Conservation (phyloP, 345 rosid species). For the Eucalyptus leucophloia region DNA sequence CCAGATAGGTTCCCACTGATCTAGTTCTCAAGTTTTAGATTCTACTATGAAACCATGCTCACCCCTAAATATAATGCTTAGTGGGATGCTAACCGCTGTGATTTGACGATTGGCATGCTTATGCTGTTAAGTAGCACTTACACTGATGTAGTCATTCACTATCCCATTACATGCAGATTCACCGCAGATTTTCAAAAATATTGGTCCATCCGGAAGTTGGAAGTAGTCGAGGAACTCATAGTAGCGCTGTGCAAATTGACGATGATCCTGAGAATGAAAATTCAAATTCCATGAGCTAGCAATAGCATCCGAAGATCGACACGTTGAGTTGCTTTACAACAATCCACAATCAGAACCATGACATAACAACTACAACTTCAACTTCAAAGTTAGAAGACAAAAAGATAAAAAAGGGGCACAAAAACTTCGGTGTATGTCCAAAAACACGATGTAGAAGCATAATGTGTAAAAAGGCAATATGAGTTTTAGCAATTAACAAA, state of each 20-base stretch:
- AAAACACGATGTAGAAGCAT: background rate
- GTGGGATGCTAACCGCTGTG: background rate
- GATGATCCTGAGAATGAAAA: constrained; percentile 42
- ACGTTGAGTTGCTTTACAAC: background rate
- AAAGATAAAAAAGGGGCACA: background rate
- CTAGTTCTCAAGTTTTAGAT: no score
- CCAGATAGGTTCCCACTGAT: no score
- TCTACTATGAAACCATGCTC: no score
- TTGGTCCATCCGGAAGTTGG: constrained; percentile 60
- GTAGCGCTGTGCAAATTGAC: constrained; percentile 57
- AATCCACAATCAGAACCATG: background rate
- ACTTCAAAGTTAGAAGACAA: background rate
- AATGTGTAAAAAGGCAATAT: background rate
- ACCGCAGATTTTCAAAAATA: constrained; percentile 73
- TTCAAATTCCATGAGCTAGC: background rate
- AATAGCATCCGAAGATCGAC: background rate
- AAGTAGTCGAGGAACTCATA: constrained; percentile 71
- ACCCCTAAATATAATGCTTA: background rate
- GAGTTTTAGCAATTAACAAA: background rate
- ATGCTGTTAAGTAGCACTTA: constrained; percentile 4
- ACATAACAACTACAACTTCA: background rate
- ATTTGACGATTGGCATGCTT: background rate
- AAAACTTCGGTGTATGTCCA: background rate
- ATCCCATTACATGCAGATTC: constrained; percentile 76
- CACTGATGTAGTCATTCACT: constrained; percentile 56